These are phyloP conservation scores for Pelargonium nanum DNA, from an alignment of 345 rosid species.

Conservation along the genomic window DNA sequence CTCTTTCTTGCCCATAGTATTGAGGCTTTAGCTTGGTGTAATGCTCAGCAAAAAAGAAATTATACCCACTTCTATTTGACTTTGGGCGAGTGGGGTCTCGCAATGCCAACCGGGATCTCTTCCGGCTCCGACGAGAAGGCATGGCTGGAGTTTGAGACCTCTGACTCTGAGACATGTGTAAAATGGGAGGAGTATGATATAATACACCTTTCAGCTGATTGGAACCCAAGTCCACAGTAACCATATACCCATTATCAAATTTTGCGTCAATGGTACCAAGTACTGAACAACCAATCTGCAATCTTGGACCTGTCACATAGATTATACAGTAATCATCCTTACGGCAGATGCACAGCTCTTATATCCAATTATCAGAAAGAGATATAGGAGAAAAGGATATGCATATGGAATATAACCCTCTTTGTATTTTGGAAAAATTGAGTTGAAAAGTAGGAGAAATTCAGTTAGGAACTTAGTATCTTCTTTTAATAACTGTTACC, in stretches of 20 bases:
- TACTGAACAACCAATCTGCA: slow-evolving; percentile 45
- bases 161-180: slow-evolving; percentile 20
- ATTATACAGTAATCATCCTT: neutral
- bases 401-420: no score
- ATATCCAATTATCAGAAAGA: neutral
- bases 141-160: slow-evolving; percentile 21
- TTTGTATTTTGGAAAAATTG: no score
- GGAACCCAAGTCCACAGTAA: slow-evolving; percentile 45
- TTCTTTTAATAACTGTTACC: no score
- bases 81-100: slow-evolving; percentile 56
- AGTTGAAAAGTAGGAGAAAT: no score
- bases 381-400: neutral
- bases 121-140: slow-evolving; percentile 34
- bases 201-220: slow-evolving; percentile 54
- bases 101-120: slow-evolving; percentile 34
- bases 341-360: neutral
- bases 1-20: slow-evolving; percentile 44
- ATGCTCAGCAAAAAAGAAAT: slow-evolving; percentile 62
- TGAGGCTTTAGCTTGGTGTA: slow-evolving; percentile 51
- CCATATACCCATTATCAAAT: slow-evolving; percentile 64
- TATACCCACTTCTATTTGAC: slow-evolving; percentile 69
- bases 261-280: slow-evolving; percentile 71
- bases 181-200: slow-evolving; percentile 33
- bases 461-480: no score
- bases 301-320: slow-evolving; percentile 13